Conservation (phyloP, 2,329 filamentous ascomycete species). For the Colletotrichum scovillei region DNA sequence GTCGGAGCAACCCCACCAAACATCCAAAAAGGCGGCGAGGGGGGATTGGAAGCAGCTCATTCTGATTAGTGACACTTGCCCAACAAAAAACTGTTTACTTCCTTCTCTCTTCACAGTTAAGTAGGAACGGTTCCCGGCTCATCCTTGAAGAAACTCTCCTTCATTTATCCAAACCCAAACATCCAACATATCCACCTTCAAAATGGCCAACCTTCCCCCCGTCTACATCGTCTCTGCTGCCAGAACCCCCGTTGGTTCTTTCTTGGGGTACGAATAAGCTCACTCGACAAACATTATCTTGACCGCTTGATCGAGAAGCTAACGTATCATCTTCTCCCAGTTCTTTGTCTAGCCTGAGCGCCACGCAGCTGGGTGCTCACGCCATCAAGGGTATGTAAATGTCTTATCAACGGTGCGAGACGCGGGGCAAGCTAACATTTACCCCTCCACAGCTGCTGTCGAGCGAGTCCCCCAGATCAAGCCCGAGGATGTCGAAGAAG, state of each 20-base stretch:
- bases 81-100: constrained; percentile 26
- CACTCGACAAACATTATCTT: constrained; percentile 17
- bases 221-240: constrained; percentile 97
- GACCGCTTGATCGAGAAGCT: constrained; percentile 26
- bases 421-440: constrained; percentile 33
- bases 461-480: constrained; percentile 89
- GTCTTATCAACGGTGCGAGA: constrained; percentile 14
- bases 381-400: constrained; percentile 86
- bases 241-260: constrained; percentile 92
- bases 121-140: constrained; percentile 1
- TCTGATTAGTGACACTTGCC: constrained; percentile 24
- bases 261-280: constrained; percentile 77
- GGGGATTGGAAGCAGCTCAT: constrained; percentile 19
- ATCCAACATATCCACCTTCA: constrained; percentile 43
- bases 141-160: not conserved
- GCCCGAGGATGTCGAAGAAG: constrained; percentile 90
- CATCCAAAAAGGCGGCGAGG: constrained; percentile 29
- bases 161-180: not conserved
- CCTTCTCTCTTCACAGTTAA: constrained; percentile 11
- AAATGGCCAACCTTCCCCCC: constrained; percentile 82
- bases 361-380: constrained; percentile 86
- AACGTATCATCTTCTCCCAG: constrained; percentile 57
- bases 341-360: constrained; percentile 87
- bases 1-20: constrained; percentile 34
- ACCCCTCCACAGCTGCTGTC: constrained; percentile 70